These are phyloP conservation scores for Pythium folliculosum DNA, from an alignment of 352 stramenopile species.

Conservation along the genomic window DNA sequence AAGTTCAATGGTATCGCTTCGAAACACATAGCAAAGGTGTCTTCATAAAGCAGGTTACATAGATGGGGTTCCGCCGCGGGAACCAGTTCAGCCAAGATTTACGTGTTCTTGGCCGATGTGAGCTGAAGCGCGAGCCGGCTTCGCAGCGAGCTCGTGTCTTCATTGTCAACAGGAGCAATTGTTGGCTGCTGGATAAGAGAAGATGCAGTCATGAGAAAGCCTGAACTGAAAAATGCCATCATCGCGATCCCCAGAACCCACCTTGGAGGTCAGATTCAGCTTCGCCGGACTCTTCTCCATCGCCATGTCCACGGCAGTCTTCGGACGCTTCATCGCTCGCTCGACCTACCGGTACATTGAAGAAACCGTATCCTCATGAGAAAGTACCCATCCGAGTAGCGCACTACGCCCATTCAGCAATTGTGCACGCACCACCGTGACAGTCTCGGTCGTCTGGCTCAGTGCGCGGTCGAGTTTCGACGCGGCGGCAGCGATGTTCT, in stretches of 20 bases:
- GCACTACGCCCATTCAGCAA: too few species aligned
- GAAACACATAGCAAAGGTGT: background rate
- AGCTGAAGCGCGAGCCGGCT: slow-evolving; percentile 27
- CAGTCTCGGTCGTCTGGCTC: slow-evolving; percentile 65
- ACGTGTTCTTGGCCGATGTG: slow-evolving; percentile 25
- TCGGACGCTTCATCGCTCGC: slow-evolving; percentile 74
- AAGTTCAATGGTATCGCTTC: background rate
- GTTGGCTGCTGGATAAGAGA: background rate
- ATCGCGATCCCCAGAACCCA: background rate
- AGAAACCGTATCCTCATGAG: background rate
- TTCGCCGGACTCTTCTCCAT: slow-evolving; percentile 78
- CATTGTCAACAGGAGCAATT: background rate
- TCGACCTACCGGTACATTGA: slow-evolving; percentile 49
- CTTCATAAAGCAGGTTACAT: slow-evolving; percentile 4
- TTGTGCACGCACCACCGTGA: slow-evolving; percentile 50
- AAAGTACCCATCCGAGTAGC: too few species aligned
- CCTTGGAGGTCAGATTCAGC: slow-evolving; percentile 22
- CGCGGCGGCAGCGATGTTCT: slow-evolving; percentile 53
- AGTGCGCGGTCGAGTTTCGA: slow-evolving; percentile 58
- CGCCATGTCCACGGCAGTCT: slow-evolving; percentile 66
- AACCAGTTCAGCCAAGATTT: background rate
- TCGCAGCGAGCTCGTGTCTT: slow-evolving; percentile 15
- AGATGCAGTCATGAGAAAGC: too few species aligned
- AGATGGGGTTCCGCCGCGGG: background rate
- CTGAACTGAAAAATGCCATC: too few species aligned